These are phyloP conservation scores for Albatrellus ellisii DNA, from an alignment of 768 basidiomycete species.

Conservation along the genomic window DNA sequence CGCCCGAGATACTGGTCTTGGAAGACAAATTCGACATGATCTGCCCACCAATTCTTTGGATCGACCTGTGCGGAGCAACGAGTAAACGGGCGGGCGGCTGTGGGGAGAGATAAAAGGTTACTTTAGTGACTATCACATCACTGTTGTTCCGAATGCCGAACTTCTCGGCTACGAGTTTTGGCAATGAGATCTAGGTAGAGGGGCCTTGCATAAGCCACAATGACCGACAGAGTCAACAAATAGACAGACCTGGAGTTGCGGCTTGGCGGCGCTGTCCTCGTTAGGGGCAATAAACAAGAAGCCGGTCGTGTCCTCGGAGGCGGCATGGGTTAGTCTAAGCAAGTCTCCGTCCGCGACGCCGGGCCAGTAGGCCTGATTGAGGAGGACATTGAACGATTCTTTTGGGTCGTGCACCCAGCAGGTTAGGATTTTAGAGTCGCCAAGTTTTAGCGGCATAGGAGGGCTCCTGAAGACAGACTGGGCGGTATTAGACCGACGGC, in stretches of 20 bases:
- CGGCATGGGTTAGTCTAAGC: conserved; percentile 36
- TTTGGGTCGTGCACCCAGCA: conserved; percentile 67
- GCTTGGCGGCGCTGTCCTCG: conserved; percentile 47
- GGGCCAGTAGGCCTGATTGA: conserved; percentile 69
- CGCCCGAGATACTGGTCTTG: conserved; percentile 93
- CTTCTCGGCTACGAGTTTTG: conserved; percentile 55
- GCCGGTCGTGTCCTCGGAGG: conserved; percentile 26
- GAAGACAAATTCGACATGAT: conserved; percentile 83
- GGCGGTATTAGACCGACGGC: conserved; percentile 63
- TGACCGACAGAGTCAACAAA: background rate
- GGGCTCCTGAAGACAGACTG: conserved; percentile 47
- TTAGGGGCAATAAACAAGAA: conserved; percentile 57
- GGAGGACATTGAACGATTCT: conserved; percentile 41
- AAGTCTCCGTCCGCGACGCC: conserved; percentile 71
- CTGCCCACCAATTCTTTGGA: conserved; percentile 44
- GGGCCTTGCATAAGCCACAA: background rate
- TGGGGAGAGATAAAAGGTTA: conserved; percentile 13
- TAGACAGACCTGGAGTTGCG: conserved; percentile 45
- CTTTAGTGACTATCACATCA: conserved; percentile 65
- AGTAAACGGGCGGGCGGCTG: background rate
- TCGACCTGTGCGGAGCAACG: conserved; percentile 41
- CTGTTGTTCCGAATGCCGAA: conserved; percentile 60
- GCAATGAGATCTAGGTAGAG: conserved; percentile 52
- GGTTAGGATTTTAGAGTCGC: conserved; percentile 50
- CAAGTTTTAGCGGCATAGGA: conserved; percentile 38